Conservation (phyloP, 2,329 filamentous ascomycete species). For the Cordyceps pruinosa region DNA sequence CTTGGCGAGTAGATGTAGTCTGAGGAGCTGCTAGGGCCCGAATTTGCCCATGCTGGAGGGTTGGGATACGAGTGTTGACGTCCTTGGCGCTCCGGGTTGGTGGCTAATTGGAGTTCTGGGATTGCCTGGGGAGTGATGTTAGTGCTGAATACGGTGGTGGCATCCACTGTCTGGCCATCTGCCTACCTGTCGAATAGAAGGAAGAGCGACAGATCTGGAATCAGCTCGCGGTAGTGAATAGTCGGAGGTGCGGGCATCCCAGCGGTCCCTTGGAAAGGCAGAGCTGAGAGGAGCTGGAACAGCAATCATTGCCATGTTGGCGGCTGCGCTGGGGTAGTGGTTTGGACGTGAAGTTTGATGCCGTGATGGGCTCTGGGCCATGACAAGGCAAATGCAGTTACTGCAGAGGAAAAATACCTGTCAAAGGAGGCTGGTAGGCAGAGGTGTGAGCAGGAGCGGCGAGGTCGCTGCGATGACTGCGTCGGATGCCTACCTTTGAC, state of each 20-base stretch:
- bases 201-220: constrained; percentile 37
- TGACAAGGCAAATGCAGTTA: constrained; percentile 17
- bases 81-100: constrained; percentile 26
- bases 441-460: background rate
- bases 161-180: background rate
- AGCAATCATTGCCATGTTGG: constrained; percentile 45
- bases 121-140: constrained; percentile 31
- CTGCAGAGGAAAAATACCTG: background rate
- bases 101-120: constrained; percentile 36
- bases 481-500: constrained; percentile 1
- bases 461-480: background rate
- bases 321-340: constrained; percentile 19
- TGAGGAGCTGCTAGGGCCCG: constrained; percentile 30
- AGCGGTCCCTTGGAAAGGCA: constrained; percentile 34
- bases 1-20: constrained; percentile 45
- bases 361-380: constrained; percentile 35
- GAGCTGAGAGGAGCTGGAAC: constrained; percentile 38
- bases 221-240: constrained; percentile 30
- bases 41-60: constrained; percentile 27
- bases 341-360: constrained; percentile 22
- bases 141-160: constrained; percentile 10
- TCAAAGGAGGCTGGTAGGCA: constrained; percentile 1
- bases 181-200: constrained; percentile 46
- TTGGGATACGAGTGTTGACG: constrained; percentile 23
- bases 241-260: constrained; percentile 31